These are phyloP conservation scores for Lenzites betulinus DNA, from an alignment of 768 basidiomycete species.

Conservation along the genomic window DNA sequence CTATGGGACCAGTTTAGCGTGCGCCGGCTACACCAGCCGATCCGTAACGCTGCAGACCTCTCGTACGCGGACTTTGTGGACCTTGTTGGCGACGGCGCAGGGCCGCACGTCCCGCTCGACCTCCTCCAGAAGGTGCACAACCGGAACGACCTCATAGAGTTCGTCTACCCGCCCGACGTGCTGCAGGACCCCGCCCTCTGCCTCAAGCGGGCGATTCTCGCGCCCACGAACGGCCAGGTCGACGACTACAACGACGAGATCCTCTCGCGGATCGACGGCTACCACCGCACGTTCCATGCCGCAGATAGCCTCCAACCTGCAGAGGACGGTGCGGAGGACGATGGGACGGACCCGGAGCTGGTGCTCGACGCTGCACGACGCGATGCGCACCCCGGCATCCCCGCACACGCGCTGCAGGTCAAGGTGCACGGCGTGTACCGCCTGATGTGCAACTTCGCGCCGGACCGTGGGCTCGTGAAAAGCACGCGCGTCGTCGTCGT, in stretches of 20 bases:
- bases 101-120: conserved; percentile 28
- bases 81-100: conserved; percentile 38
- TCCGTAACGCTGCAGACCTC: conserved; percentile 40
- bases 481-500: conserved; percentile 40
- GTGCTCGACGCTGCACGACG: conserved; percentile 28
- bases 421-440: conserved; percentile 38
- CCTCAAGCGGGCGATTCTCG: conserved; percentile 37
- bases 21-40: conserved; percentile 32
- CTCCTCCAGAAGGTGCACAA: conserved; percentile 23
- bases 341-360: conserved; percentile 21
- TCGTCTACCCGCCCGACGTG: conserved; percentile 33
- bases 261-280: conserved; percentile 30
- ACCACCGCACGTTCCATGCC: conserved; percentile 27
- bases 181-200: conserved; percentile 30
- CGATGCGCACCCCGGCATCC: conserved; percentile 25
- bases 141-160: conserved; percentile 26
- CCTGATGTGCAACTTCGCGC: conserved; percentile 40
- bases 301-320: conserved; percentile 30
- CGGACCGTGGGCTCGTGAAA: conserved; percentile 42
- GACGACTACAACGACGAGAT: conserved; percentile 38
- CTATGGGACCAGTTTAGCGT: conserved; percentile 37
- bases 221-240: conserved; percentile 40
- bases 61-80: conserved; percentile 41
- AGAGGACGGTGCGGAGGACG: conserved; percentile 23
- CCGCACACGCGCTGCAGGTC: conserved; percentile 31